Base-by-base conservation (phyloP, 73 alveolate species). In the Tetrahymena elliotti region DNA sequence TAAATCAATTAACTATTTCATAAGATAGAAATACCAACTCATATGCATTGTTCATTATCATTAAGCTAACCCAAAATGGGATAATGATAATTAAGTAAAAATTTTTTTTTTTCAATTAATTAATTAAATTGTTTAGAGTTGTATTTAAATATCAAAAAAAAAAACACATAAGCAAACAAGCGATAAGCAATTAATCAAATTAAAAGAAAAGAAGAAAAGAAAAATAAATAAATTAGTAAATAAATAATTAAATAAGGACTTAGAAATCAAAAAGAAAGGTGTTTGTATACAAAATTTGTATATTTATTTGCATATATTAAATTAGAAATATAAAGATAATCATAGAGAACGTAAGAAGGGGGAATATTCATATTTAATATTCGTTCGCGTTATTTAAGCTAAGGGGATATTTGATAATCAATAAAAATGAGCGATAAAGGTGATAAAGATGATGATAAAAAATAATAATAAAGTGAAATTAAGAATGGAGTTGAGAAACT, bases 401-500 rank as follows among this genome's bases (percentile, higher is more conserved):
- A 68, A 40, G 88, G 88, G 88, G 88, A 68, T 68, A 68, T 27
- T 27, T 68, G 37, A 68, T 68, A 68, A 68, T n/a, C 88, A 68
- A 68, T 22, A 68, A 68, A 18, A 35, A 68, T 68, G 88, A 31
- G 88, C 88, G 88, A 68, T 68, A 68, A 68, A 68, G 88, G 88
- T 68, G 88, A 68, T 68, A 68, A 68, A 68, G 88, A 68, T 68
- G 88, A 68, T 68, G 88, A 68, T 31, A 68, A 68, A 68, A 68
- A 68, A 68, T 31, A 68, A 68, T 68, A n/a, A 68, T 68, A 68
- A 68, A 68, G 88, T 68, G 88, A 68, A 68, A 68, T 68, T 27
- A 68, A 68, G 88, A 68, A 68, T 68, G 88, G 88, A 68, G 88
- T 68, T 68, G 88, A 68, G 88, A 68, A 68, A 68, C 88, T 68